A percentile compares a stretch with the other conserved stretches of the same genome.
phyloP scores from a whole-genome alignment of 1,284 basidiomycete species.

The Papiliotrema flavescens region DNA sequence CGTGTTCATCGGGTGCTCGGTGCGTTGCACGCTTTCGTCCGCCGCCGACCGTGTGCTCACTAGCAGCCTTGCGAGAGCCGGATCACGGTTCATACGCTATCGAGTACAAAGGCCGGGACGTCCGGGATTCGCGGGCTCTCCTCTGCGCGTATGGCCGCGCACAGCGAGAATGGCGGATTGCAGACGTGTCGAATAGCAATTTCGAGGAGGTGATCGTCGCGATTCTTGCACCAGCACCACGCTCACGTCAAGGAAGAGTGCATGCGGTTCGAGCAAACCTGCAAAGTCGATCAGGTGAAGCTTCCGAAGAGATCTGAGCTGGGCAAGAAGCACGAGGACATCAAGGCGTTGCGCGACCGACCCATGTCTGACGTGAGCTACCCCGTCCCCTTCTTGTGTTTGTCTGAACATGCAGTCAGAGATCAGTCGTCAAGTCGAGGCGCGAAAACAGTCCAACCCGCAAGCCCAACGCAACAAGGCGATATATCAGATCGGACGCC shows the following conservation, averaged over 20 bases:
- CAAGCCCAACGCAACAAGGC: conserved; percentile 56
- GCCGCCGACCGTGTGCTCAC: not conserved
- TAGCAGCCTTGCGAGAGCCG: not conserved
- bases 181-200: conserved; percentile 70
- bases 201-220: conserved; percentile 56
- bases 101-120: conserved; percentile 54
- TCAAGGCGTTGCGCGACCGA: conserved; percentile 59
- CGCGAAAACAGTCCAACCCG: conserved; percentile 33
- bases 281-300: conserved; percentile 58
- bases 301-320: conserved; percentile 64
- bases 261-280: conserved; percentile 57
- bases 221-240: conserved; percentile 4
- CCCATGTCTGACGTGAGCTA: conserved; percentile 68
- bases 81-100: conserved; percentile 63
- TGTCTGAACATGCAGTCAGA: conserved; percentile 50
- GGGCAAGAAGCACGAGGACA: conserved; percentile 62
- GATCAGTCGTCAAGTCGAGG: conserved; percentile 64
- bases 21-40: conserved; percentile 53
- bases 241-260: conserved; percentile 62
- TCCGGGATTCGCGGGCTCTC: conserved; percentile 59
- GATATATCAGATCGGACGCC: conserved; percentile 53
- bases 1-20: conserved; percentile 73
- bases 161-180: conserved; percentile 62
- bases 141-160: conserved; percentile 69
- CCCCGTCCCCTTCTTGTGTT: not conserved